Conservation (phyloP, 352 stramenopile species). For the Globisporangium okanoganense region DNA sequence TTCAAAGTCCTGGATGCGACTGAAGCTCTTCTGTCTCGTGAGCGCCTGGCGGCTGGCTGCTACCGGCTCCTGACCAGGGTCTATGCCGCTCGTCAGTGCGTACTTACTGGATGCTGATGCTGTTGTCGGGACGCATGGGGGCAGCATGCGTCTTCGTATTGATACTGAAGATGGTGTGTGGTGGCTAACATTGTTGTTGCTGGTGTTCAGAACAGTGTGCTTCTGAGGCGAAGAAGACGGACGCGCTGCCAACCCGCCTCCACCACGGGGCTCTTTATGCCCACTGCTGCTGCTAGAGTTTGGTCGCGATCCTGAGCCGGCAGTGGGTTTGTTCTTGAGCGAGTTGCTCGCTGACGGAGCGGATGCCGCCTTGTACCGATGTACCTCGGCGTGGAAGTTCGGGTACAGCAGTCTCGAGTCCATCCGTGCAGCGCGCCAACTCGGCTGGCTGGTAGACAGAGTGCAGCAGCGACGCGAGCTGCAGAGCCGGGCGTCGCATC, state of each 20-base stretch:
- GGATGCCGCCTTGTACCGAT: slow-evolving; percentile 29
- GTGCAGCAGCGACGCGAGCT: background rate
- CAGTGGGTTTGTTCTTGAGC: slow-evolving; percentile 6
- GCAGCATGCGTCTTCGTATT: slow-evolving; percentile 10
- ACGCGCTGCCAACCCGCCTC: background rate
- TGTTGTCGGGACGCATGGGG: slow-evolving; percentile 5
- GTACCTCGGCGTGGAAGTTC: slow-evolving; percentile 51
- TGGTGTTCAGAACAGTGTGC: background rate
- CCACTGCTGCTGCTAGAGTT: slow-evolving; percentile 6
- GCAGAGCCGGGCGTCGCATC: background rate
- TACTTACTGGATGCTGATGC: slow-evolving; percentile 3
- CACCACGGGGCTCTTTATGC: background rate
- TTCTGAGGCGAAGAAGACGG: slow-evolving; percentile 9
- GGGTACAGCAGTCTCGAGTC: slow-evolving; percentile 40
- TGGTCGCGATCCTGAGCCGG: background rate
- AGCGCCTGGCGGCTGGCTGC: background rate
- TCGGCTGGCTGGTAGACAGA: background rate
- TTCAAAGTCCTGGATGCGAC: slow-evolving; percentile 6
- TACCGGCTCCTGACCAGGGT: background rate
- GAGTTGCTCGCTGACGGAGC: slow-evolving; percentile 18
- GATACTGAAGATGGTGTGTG: background rate
- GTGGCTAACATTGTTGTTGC: background rate
- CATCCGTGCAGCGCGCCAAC: too few species aligned
- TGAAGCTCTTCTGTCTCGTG: slow-evolving; percentile 11
- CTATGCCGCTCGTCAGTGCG: background rate